Evolutionary conservation across 176 grass and related monocot genomes (phyloP), one percentile per base, ranked within the genome.

Genomic region (Puya raimondii): DNA sequence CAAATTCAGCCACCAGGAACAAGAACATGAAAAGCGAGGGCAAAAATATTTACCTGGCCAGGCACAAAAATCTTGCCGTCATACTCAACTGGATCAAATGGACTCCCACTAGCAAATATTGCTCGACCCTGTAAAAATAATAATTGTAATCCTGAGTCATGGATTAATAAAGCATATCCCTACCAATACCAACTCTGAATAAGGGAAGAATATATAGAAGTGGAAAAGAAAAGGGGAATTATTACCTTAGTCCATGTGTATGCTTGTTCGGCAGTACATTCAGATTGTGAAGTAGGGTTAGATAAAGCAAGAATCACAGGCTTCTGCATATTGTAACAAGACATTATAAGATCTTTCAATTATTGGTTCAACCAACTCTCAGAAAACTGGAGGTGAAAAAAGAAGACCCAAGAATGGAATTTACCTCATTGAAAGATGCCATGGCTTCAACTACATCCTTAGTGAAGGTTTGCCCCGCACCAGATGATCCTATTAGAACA

Each of bases 241-340:
- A 75, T 88, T 85, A 87, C 93, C 93, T 97, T 90, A 77, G 83
- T 92, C 93, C 93, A 97, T 74, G 93, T 88, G 67, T 97, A 92
- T 67, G 93, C 93, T 90, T 92, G 89, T 75, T 92, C 89, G 51
- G 93, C 89, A 47, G 84, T 97, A 68, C 93, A 97, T 50, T 97
- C 89, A 16, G 89, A 86, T 64, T 97, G 86, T 1, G 89, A 85
- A 0, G 89, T 97, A 10, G 89, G 93, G 49, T 97, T 97, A 52
- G 93, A 97, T 50, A 97, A 69, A 21, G 93, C 76, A 68, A 97
- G 84, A 85, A 92, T 97, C 58, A 92, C 47, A 47, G 86, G 93
- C 65, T 80, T 92, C 93, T 92, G 67, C 15, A 42, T 65, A 72
- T 48, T 71, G 48, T 49, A 65, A 49, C n/a, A 50, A 51, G 68